Conservation (phyloP, 2,329 filamentous ascomycete species). For the Aspergillus ochraceoroseus region DNA sequence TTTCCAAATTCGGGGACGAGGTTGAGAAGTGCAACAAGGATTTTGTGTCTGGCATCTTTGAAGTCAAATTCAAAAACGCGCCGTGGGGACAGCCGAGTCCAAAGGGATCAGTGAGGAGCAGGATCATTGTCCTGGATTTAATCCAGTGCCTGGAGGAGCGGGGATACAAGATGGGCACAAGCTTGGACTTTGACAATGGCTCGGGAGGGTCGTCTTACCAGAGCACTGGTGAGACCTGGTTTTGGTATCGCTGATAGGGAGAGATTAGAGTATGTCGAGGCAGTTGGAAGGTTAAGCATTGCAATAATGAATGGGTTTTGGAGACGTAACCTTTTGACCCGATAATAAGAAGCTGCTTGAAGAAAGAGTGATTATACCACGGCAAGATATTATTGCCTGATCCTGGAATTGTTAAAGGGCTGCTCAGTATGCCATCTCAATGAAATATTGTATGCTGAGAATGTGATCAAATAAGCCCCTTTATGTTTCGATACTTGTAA, state of each 20-base stretch:
- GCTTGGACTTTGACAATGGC: constrained; percentile 8
- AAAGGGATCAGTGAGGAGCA: constrained; percentile 3
- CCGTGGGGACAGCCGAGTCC: constrained; percentile 1
- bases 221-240: constrained; percentile 10
- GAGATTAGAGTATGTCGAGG: too few species aligned
- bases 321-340: too few species aligned
- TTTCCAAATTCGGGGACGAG: constrained; percentile 2
- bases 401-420: too few species aligned
- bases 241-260: constrained; percentile 13
- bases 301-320: too few species aligned
- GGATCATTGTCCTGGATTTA: constrained; percentile 7
- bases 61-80: constrained; percentile 3
- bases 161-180: constrained; percentile 8
- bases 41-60: constrained; percentile 8
- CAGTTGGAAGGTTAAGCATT: too few species aligned
- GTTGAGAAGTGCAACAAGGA: constrained; percentile 10
- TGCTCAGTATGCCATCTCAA: too few species aligned
- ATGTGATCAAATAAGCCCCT: not conserved
- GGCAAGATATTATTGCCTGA: too few species aligned
- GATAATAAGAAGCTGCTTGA: too few species aligned
- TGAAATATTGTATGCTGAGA: not conserved
- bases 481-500: constrained; percentile 15
- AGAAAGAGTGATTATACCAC: too few species aligned
- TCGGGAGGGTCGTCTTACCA: constrained; percentile 3
- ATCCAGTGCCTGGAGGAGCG: constrained; percentile 6